Evolutionary conservation across 352 stramenopile genomes (phyloP).

Genomic region (Labyrinthula sp.): DNA sequence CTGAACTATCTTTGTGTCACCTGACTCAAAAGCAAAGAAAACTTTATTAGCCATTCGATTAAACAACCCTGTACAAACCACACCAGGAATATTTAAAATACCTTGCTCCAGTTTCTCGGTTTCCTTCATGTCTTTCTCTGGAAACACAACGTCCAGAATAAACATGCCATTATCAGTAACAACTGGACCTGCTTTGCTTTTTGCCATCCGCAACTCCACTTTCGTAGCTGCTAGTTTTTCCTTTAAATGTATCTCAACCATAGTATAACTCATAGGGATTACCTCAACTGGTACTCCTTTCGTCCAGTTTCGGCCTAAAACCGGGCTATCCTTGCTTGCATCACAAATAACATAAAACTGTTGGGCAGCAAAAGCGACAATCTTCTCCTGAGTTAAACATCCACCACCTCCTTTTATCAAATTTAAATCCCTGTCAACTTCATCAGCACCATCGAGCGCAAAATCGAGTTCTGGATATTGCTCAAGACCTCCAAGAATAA

Average conservation of each 20-base stretch:
- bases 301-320: conserved; percentile 58
- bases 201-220: conserved; percentile 37
- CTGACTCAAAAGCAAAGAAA: conserved; percentile 56
- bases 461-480: conserved; percentile 67
- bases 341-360: conserved; percentile 93
- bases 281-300: conserved; percentile 84
- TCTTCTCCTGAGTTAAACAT: conserved; percentile 77
- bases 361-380: conserved; percentile 66
- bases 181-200: conserved; percentile 73
- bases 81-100: conserved; percentile 53
- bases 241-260: conserved; percentile 76
- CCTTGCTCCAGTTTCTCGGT: conserved; percentile 44
- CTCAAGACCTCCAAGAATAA: conserved; percentile 53
- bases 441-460: conserved; percentile 91
- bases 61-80: conserved; percentile 63
- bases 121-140: conserved; percentile 42
- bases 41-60: conserved; percentile 59
- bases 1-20: too few species aligned
- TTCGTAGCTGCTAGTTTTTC: conserved; percentile 25
- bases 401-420: conserved; percentile 88
- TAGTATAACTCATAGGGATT: conserved; percentile 82
- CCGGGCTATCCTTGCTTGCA: conserved; percentile 63
- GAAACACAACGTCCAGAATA: conserved; percentile 62
- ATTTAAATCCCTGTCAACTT: conserved; percentile 85
- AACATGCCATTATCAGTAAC: conserved; percentile 89